Base-by-base conservation (phyloP, 2,329 filamentous ascomycete genomes). In the Neofusicoccum parvum region DNA sequence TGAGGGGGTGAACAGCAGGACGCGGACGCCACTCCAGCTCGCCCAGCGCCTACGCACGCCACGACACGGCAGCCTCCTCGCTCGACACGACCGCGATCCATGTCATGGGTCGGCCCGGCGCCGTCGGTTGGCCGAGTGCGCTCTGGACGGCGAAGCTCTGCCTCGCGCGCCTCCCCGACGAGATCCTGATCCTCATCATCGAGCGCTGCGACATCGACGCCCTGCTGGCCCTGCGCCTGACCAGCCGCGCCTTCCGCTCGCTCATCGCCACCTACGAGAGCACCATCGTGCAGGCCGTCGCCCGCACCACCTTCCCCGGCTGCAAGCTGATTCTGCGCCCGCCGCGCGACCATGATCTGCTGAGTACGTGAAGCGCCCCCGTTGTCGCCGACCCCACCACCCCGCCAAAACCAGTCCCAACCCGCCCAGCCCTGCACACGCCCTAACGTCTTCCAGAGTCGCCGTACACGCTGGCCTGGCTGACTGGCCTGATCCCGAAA, bases 191-290 rank as follows among this genome's bases (percentile, higher is more conserved):
- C 62, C 43, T 73, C 7, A 69, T 76, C 17, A 69, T 66, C 54
- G 72, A 66, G 9, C 68, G 71, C 62, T 76, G 72, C 54, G 69
- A 69, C 46, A 69, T 77, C 53, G 73, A 75, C 62, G 70, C 72
- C 37, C 65, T 77, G 12, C 65, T 72, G 5, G 45, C 66, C 3
- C 64, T 76, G 39, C 70, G 70, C 39, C 64, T 72, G 15, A 70
- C 71, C 6, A 68, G 65, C 62, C 66, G 65, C 10, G 71, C 60
- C 59, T 67, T 67, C 9, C 70, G 71, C n/a, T 62, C 68, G 48
- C 45, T 76, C 17, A 73, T 75, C 51, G 58, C 67, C 49, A 67
- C 69, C 11, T 74, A 73, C 60, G 70, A 73, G 14, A 60, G 68
- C 14, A 72, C 72, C 5, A 74, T 77, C 34, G 71, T 70, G 20